A percentile compares a stretch with the other conserved stretches of the same genome.
phyloP scores from a whole-genome alignment of 2,329 filamentous ascomycete species.

The Hypomyces perniciosus region DNA sequence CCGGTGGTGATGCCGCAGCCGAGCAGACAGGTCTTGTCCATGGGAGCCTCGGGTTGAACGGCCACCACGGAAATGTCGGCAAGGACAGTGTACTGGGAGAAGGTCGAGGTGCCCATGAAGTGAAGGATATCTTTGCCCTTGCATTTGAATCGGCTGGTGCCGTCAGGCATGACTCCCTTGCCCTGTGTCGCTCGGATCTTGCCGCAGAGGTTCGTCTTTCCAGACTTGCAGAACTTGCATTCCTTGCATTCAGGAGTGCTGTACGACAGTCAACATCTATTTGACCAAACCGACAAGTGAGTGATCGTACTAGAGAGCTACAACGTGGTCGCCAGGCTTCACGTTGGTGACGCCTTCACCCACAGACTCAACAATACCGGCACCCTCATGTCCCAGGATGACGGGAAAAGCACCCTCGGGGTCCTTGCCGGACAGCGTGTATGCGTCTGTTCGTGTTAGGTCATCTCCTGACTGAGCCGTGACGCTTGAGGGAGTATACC shows the following conservation, averaged over 20 bases:
- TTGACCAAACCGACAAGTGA: neutral
- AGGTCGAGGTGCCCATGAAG: constrained; percentile 99
- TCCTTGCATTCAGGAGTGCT: constrained; percentile 95
- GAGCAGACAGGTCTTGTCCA: constrained; percentile 92
- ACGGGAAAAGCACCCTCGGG: constrained; percentile 92
- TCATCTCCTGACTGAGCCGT: neutral
- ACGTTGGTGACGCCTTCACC: constrained; percentile 93
- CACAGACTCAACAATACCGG: constrained; percentile 86
- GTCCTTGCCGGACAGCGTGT: constrained; percentile 93
- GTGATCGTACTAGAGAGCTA: constrained; percentile 70
- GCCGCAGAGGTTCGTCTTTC: constrained; percentile 98
- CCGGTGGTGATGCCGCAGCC: constrained; percentile 98
- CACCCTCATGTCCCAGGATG: constrained; percentile 84
- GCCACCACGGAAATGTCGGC: constrained; percentile 97
- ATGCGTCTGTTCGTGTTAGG: constrained; percentile 59
- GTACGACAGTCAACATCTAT: constrained; percentile 10
- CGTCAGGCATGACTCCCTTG: constrained; percentile 93
- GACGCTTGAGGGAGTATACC: constrained; percentile 42
- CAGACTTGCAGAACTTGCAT: constrained; percentile 99
- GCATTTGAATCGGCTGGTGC: constrained; percentile 88
- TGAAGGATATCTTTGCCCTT: constrained; percentile 93
- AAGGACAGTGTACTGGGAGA: constrained; percentile 97
- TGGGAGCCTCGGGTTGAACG: constrained; percentile 82
- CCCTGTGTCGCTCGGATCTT: constrained; percentile 98
- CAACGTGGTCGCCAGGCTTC: constrained; percentile 86